Percentiles rank a stretch among this genome's conserved stretches.
These are phyloP conservation scores for Hypoxylon sp. DNA, from an alignment of 2,329 filamentous ascomycete genomes.

Conservation along the genomic window DNA sequence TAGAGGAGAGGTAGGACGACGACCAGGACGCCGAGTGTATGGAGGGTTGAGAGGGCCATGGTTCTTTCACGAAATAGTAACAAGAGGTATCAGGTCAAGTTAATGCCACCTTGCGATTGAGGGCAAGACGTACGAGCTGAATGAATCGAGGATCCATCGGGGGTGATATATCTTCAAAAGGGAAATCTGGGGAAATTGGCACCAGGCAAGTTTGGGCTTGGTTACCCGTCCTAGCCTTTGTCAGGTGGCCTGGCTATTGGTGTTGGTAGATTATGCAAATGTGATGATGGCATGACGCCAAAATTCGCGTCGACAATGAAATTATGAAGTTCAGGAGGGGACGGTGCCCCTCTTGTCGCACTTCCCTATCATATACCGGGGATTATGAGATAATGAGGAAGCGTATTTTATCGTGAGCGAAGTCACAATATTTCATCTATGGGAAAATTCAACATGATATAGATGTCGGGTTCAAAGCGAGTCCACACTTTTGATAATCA, in stretches of 20 bases:
- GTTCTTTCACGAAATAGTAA: background rate
- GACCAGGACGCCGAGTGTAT: slow-evolving; percentile 57
- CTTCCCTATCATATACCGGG: slow-evolving; percentile 13
- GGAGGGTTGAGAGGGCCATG: slow-evolving; percentile 33
- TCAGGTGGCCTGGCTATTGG: background rate
- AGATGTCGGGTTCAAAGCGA: background rate
- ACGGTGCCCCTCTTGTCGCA: slow-evolving; percentile 11
- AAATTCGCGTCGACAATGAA: slow-evolving; percentile 18
- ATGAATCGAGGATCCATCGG: background rate
- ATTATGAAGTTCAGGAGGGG: slow-evolving; percentile 4
- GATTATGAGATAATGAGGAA: slow-evolving; percentile 11
- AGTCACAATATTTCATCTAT: background rate
- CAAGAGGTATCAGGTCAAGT: background rate
- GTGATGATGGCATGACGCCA: slow-evolving; percentile 16
- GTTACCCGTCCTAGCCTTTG: slow-evolving; percentile 6
- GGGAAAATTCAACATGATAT: background rate
- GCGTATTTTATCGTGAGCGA: background rate
- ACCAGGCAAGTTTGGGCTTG: slow-evolving; percentile 15
- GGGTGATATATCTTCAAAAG: background rate
- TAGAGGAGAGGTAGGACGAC: slow-evolving; percentile 65
- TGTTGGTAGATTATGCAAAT: slow-evolving; percentile 8
- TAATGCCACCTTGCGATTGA: slow-evolving; percentile 9
- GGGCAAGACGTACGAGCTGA: background rate
- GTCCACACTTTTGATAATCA: background rate
- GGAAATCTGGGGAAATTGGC: slow-evolving; percentile 11